Base-by-base conservation (phyloP, 495 filamentous ascomycete genomes). In the Baudoinia panamericana region DNA sequence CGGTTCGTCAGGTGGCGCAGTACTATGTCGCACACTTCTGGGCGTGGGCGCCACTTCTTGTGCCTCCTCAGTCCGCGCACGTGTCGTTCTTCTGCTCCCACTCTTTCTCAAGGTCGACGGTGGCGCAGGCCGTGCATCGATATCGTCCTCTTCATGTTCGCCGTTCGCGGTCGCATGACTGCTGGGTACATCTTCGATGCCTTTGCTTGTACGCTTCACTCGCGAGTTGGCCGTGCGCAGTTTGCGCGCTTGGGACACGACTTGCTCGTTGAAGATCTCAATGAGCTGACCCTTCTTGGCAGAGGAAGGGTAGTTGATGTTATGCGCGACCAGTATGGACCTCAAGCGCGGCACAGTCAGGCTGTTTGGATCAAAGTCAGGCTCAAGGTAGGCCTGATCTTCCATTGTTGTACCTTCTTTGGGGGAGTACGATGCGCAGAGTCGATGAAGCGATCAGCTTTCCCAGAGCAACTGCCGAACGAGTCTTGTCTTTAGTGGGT, bases 241-340 rank as follows among this genome's bases (percentile, higher is more conserved):
- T 54, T 77, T 82, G 45, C 69, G 72, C 5, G 84, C 76, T 50
- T 83, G 73, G 1, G 90, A 83, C 6, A 80, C 61, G 26, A 97
- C 70, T 41, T 88, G 67, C 28, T 82, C 67, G 51, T 81, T 78
- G 57, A 97, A 84, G 20, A 96, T 67, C 3, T 80, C 73, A 39
- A 97, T 63, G 28, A 97, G 76, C 48, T 93, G 77, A 1, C 74
- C 60, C 63, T 97, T 97, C 61, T 95, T 96, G 24, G 80, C 76
- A 35, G 85, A 73, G 6, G 84, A 73, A 0, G 86, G 78, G 60
- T 94, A 96, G 10, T 75, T 52, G 43, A 95, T 66, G 56, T 84
- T 78, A 62, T 97, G 79, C 39, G 74, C 78, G 48, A 96, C 77
- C 22, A 97, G 76, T 45, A 95, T 88, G 16, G 80, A 82, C 31